Conservation (phyloP, 1,284 basidiomycete species). For the Kwoniella shivajii region DNA sequence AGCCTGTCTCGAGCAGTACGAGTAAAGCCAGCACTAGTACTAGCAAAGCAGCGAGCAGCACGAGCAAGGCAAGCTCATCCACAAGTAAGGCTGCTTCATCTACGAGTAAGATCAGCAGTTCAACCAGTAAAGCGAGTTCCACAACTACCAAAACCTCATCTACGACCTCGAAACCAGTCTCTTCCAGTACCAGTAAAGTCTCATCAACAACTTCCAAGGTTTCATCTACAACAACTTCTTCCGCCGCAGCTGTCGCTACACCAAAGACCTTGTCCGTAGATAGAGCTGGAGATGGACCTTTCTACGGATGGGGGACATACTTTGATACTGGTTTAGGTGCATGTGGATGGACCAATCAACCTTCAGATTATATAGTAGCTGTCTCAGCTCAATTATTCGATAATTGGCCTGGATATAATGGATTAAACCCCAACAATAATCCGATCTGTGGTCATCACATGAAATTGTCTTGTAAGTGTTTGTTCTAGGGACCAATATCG, state of each 20-base stretch:
- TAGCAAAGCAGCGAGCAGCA: not conserved
- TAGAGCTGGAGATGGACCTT: conserved; percentile 43
- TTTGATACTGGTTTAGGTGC: conserved; percentile 43
- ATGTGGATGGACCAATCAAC: conserved; percentile 38
- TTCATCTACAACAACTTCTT: not conserved
- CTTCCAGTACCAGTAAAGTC: conserved; percentile 4
- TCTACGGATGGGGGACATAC: conserved; percentile 47
- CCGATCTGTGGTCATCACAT: conserved; percentile 58
- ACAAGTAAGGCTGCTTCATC: not conserved
- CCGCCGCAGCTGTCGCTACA: conserved; percentile 2
- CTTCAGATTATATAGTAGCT: conserved; percentile 51
- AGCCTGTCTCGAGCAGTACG: not conserved
- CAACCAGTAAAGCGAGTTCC: conserved; percentile 1
- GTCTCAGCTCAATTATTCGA: conserved; percentile 54
- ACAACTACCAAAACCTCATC: conserved; percentile 1
- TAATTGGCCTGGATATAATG: conserved; percentile 54
- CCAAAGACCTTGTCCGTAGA: conserved; percentile 27
- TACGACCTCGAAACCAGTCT: conserved; percentile 2
- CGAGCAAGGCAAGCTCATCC: not conserved
- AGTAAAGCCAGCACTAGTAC: not conserved
- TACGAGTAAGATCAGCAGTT: not conserved
- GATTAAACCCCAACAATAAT: conserved; percentile 57
- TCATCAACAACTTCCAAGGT: conserved; percentile 2
- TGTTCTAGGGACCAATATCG: too few species aligned
- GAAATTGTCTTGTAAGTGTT: conserved; percentile 49